Evolutionary conservation across 129 eudicot species (phyloP), one percentile per base, ranked within the genome.

Genomic region (Flaveria robusta): DNA sequence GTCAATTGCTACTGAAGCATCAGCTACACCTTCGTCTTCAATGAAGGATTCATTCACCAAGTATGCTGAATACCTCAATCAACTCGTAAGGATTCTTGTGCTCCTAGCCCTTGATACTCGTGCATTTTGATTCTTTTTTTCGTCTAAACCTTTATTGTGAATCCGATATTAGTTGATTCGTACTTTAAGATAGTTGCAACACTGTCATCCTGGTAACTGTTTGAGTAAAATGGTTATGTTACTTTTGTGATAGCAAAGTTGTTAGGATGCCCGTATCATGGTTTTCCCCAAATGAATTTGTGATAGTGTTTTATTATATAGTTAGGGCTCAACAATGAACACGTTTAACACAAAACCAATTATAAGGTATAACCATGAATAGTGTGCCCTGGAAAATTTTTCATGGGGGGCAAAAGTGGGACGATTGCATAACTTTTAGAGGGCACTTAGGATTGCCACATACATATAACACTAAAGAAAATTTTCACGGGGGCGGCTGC

Each of bases 11-110:
- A 72, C 84, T 24, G 80, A 62, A 45, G 68, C 84, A 26, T 66
- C 49, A 26, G 72, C 49, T 20, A 26, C 51, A 18, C 31, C 84
- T 0, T 81, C 84, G 10, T 79, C 86, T 15, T 59, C 86, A 45
- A 83, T 91, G 92, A 83, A 79, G 24, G 84, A 89, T 1, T 89
- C 86, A 2, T 95, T 95, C 72, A 22, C 87, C 62, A 72, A 72
- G 14, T 95, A 89, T 56, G 97, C 97, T 8, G 88, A 82, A 11
- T 91, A 91, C 76, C 90, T 95, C 65, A 95, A 91, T 78, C 82
- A 86, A 13, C 86, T 95, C 15, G 99, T 94, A 55, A 65, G 65
- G 49, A 52, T 79, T 43, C 46, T n/a, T n/a, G n/a, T n/a, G n/a
- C n/a, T n/a, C n/a, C n/a, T n/a, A n/a, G n/a, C n/a, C 67, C 12